Base-by-base conservation (phyloP, 441 rosid genomes). In the Lepidium campestre region DNA sequence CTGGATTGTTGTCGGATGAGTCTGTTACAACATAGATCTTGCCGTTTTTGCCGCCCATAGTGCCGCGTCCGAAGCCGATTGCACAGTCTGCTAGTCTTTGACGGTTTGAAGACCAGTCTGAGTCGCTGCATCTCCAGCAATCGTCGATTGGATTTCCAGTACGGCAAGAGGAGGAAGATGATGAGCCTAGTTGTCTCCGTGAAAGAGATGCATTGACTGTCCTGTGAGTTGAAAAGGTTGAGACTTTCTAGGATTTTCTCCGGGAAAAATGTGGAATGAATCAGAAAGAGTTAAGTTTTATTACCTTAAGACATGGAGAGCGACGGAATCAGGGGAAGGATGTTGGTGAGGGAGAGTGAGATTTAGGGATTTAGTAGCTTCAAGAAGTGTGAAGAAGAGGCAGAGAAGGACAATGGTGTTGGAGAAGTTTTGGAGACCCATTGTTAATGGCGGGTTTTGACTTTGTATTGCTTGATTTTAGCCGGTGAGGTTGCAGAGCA, bases 111-210 rank as follows among this genome's bases (percentile, higher is more conserved):
- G 81, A 72, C 98, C 98, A 90, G 73, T 82, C 67, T n/a, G 70
- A 11, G 2, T 83, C 79, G 70, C 81, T 83, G 75, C 98, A 91
- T 18, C 76, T 78, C 98, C 98, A 93, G 82, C 98, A 93, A 74
- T 93, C 98, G 71, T 93, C 98, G 65, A 91, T 82, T 34, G 97
- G 98, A 81, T 93, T 93, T 44, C 97, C 95, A 55, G 89, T 87
- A 31, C 68, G 79, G 74, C 98, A 91, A 34, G 57, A 17, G 47
- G 77, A 53, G 53, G 87, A 71, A 14, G 79, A n/a, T 52, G 75
- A 29, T 52, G 37, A 36, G 81, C 71, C 1, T 25, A 84, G 74
- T 45, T 72, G 71, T 46, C 96, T 83, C 73, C 88, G 75, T 70
- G 92, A 70, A 22, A 89, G 27, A 10, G 98, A 91, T 25, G 58